Percentiles rank a stretch among this genome's conserved stretches.
These are phyloP conservation scores for Plasmodium sp. DNA, from an alignment of 169 alveolate species.

Conservation along the genomic window DNA sequence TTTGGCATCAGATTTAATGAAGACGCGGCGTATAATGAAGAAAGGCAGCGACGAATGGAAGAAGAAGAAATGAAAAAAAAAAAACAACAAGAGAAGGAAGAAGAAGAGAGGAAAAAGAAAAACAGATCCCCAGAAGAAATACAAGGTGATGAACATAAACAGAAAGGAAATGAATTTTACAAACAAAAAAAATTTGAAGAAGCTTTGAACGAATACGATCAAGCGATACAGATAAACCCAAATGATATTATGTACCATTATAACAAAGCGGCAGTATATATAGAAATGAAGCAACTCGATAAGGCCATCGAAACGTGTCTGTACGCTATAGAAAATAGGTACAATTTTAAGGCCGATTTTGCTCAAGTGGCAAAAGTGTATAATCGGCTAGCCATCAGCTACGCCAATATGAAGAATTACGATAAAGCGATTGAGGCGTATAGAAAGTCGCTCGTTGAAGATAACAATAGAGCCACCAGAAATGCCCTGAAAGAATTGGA, in stretches of 20 bases:
- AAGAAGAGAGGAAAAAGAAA: conserved; percentile 59
- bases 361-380: conserved; percentile 89
- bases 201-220: conserved; percentile 94
- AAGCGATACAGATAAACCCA: conserved; percentile 94
- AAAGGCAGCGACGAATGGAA: conserved; percentile 30
- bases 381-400: conserved; percentile 92
- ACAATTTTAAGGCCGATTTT: conserved; percentile 93
- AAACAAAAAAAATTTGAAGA: conserved; percentile 94
- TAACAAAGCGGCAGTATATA: conserved; percentile 96
- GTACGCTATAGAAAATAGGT: conserved; percentile 94
- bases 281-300: conserved; percentile 95
- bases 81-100: conserved; percentile 76
- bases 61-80: conserved; percentile 72
- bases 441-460: conserved; percentile 95
- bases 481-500: conserved; percentile 94
- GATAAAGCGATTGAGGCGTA: conserved; percentile 93
- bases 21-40: conserved; percentile 5
- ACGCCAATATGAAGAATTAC: conserved; percentile 86
- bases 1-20: conserved; percentile 49
- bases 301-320: conserved; percentile 93
- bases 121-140: conserved; percentile 35
- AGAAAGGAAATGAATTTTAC: conserved; percentile 86
- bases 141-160: conserved; percentile 85
- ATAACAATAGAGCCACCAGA: conserved; percentile 93
- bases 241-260: conserved; percentile 88